Evolutionary conservation across 208 protist genomes (phyloP), one percentile per base, ranked within the genome.

Genomic region (Phytomonas francai): DNA sequence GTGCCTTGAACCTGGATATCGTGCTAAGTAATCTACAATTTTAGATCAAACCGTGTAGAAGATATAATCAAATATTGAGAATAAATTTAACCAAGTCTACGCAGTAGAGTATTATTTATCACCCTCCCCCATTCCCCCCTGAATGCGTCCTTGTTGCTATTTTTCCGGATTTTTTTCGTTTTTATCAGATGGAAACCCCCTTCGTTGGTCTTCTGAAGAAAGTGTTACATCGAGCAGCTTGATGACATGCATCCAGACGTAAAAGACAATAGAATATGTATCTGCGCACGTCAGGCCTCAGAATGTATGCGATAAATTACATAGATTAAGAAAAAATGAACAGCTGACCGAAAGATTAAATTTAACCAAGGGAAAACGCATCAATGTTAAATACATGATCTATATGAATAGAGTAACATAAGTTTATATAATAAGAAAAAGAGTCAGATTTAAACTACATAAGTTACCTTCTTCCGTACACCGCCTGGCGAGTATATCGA

Each of bases 371-470:
- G 1, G 31, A 65, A 66, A 29, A 63, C 51, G n/a, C 32, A 72
- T 59, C 39, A 16, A 63, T 9, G 34, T 51, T 27, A 70, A 56
- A 31, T 30, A 39, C n/a, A 63, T 45, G 12, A 25, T 33, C 22
- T 45, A 58, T 32, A 34, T 19, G 28, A 34, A 36, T 57, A 36
- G 34, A 64, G 27, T 56, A n/a, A 25, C 25, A 61, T 5, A 32
- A 14, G n/a, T 19, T 39, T 63, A 25, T 29, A 45, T 34, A 22
- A 6, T 2, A 29, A 65, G 56, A 67, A 49, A 30, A 65, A 63
- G 16, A 59, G 42, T 66, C 49, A 59, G 51, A 67, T 42, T 56
- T n/a, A 72, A 73, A 63, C 33, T 77, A 82, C 59, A 58, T 77
- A 33, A 71, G 45, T 19, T 54, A 54, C 45, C 45, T 54, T 54